Conservation (phyloP, 1,139 yeast species). For the Scheffersomyces titani region DNA sequence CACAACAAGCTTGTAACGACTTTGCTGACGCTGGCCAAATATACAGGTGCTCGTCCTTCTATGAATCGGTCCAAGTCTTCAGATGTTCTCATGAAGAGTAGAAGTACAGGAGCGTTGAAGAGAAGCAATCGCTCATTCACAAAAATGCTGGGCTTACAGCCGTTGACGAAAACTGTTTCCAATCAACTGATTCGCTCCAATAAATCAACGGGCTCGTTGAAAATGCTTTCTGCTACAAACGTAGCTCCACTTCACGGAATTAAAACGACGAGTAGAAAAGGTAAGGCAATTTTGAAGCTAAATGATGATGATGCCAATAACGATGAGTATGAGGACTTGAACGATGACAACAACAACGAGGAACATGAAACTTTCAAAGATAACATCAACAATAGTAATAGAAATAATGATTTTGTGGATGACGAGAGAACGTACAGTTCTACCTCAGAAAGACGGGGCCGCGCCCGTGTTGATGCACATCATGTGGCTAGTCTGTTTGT, state of each 20-base stretch:
- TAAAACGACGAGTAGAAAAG: conserved; percentile 41
- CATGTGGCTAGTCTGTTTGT: not conserved
- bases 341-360: conserved; percentile 4
- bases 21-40: conserved; percentile 16
- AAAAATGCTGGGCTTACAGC: conserved; percentile 38
- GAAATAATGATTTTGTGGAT: not conserved
- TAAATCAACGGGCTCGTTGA: conserved; percentile 38
- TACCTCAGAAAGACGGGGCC: not conserved
- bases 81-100: conserved; percentile 35
- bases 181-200: conserved; percentile 25
- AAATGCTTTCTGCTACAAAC: conserved; percentile 25
- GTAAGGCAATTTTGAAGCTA: conserved; percentile 40
- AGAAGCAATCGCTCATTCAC: conserved; percentile 41
- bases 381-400: not conserved
- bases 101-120: conserved; percentile 25
- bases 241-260: conserved; percentile 26
- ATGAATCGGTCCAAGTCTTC: conserved; percentile 45
- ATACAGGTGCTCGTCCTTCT: conserved; percentile 26
- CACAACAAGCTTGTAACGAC: conserved; percentile 30
- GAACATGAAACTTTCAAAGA: not conserved
- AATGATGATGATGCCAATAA: conserved; percentile 22
- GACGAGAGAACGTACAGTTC: not conserved
- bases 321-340: conserved; percentile 13
- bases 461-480: not conserved
- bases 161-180: conserved; percentile 40